phyloP scores from a whole-genome alignment of 2,329 filamentous ascomycete genomes.

The Penicillium frequentans region DNA sequence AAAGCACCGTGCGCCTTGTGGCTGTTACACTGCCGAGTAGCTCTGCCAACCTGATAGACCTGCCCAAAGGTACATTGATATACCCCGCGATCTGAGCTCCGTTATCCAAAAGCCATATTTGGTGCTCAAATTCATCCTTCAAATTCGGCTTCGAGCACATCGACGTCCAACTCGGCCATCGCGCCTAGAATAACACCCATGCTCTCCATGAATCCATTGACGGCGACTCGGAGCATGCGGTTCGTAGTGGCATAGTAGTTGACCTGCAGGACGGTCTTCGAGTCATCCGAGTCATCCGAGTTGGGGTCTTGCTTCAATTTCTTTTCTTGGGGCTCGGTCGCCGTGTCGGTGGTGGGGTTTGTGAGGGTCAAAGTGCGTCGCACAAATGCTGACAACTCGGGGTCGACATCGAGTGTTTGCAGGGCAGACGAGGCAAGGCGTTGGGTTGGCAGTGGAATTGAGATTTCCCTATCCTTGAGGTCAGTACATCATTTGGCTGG shows the following conservation, averaged over 20 bases:
- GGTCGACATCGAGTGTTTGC: conserved; percentile 76
- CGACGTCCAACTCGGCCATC: conserved; percentile 86
- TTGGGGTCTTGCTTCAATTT: conserved; percentile 20
- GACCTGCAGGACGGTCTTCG: conserved; percentile 63
- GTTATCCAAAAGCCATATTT: background rate
- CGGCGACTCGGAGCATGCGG: conserved; percentile 91
- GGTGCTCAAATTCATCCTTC: conserved; percentile 19
- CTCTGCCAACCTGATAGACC: background rate
- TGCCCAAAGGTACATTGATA: background rate
- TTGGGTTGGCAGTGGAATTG: conserved; percentile 76
- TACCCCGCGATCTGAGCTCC: background rate
- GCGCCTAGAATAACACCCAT: conserved; percentile 80
- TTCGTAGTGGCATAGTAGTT: conserved; percentile 88
- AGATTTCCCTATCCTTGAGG: conserved; percentile 59
- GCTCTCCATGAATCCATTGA: conserved; percentile 95
- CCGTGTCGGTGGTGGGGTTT: conserved; percentile 19
- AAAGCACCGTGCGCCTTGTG: background rate
- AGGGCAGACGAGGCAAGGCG: conserved; percentile 76
- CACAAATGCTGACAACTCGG: conserved; percentile 84
- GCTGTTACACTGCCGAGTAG: background rate
- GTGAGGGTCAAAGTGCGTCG: conserved; percentile 66
- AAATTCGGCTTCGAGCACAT: conserved; percentile 61
- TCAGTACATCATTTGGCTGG: conserved; percentile 10
- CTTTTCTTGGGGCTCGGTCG: conserved; percentile 24
- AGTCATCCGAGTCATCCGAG: conserved; percentile 34